Percentiles rank a stretch among this genome's conserved stretches.
Conservation (phyloP, 805 yeast species). For the Wickerhamomyces xylosicus region DNA sequence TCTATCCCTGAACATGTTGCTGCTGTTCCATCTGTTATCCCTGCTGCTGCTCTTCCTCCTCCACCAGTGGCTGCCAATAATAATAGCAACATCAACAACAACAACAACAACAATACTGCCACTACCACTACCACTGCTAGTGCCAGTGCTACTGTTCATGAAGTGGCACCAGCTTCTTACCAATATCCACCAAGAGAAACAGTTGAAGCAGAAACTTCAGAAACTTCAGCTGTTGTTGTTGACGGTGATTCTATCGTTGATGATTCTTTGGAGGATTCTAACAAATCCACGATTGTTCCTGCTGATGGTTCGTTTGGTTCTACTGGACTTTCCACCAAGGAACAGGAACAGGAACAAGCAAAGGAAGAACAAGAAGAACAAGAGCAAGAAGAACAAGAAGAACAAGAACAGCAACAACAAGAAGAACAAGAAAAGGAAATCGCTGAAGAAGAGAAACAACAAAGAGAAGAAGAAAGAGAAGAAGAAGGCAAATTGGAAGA, state of each 20-base stretch:
- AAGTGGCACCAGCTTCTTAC: neutral
- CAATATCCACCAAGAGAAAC: constrained; percentile 3
- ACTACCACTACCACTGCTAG: constrained; percentile 1
- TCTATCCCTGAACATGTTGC: neutral
- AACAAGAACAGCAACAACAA: neutral
- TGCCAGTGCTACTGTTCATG: constrained; percentile 2
- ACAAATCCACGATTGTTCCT: neutral
- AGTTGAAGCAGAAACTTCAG: neutral
- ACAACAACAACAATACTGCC: neutral
- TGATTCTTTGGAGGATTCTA: neutral
- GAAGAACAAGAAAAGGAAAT: too few species aligned
- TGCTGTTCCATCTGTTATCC: neutral
- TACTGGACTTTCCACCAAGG: constrained; percentile 1
- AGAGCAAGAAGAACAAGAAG: neutral
- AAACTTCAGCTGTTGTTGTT: neutral
- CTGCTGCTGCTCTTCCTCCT: neutral
- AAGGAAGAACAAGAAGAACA: too few species aligned
- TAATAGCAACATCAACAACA: constrained; percentile 2
- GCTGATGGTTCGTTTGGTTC: neutral
- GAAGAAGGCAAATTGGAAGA: neutral
- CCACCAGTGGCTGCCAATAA: constrained; percentile 7
- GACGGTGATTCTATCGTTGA: too few species aligned
- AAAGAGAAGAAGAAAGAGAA: too few species aligned
- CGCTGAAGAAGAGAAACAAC: too few species aligned
- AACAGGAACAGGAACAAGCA: constrained; percentile 11